Evolutionary conservation across 2,329 filamentous ascomycete species (phyloP), one percentile per base, ranked within the genome.

Genomic region (Aspergillus neoniger): DNA sequence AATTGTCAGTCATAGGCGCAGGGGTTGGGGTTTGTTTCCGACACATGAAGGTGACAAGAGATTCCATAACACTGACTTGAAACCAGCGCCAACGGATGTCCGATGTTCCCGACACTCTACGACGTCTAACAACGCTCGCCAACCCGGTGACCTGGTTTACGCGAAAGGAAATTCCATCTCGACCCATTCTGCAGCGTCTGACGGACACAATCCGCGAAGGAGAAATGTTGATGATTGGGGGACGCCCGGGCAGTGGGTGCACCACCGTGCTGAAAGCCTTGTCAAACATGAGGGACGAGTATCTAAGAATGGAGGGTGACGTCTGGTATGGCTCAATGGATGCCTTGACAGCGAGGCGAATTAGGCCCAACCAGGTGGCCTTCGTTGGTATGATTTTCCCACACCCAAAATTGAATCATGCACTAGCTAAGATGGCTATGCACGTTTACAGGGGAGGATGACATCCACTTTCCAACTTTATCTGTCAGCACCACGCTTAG

Each of bases 401-500:
- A 49, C 17, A 2, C 23, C 17, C 15, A 7, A 49, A 49, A 49
- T 25, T 17, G 5, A 15, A 49, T 2, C 19, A 15, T 1, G 32
- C 32, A 36, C 12, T 36, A 2, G 32, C 32, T 36, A 36, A 36
- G 12, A 14, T 12, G 32, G 32, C 28, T 2, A 15, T 17, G 14
- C 23, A 23, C 8, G 6, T 15, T 48, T 12, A 91, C 91, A 71
- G 86, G 90, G 69, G 90, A 92, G 72, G 91, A 93, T 64, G 91
- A 96, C 66, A 83, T 92, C 21, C 91, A 96, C 68, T 89, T 91
- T 68, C 85, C 91, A 1, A 94, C 91, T 0, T 81, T 96, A 21
- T 93, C 91, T 0, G 92, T 96, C 2, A 88, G 89, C 56, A 91
- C 95, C 73, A 96, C 92, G 0, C 83, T 96, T 1, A 86, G 86